Percentiles rank a stretch among this genome's conserved stretches.
Conservation (phyloP, 1,284 basidiomycete species). For the Ganoderma sp. region DNA sequence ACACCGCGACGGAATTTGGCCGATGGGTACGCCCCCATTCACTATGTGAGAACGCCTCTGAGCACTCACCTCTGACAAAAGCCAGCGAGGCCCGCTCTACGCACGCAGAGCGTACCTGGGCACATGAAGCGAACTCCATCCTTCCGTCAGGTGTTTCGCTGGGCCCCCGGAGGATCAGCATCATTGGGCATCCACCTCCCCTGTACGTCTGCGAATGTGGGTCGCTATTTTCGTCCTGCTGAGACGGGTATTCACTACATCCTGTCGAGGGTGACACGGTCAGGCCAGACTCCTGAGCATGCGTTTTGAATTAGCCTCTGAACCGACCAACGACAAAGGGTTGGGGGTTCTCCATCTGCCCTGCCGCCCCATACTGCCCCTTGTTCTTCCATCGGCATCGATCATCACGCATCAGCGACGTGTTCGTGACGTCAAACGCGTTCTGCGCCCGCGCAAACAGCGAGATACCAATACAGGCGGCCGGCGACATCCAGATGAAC, state of each 20-base stretch:
- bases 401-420: not conserved
- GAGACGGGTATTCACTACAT: not conserved
- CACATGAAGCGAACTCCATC: constrained; percentile 3
- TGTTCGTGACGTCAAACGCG: constrained; percentile 2
- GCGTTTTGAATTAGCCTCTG: constrained; percentile 1
- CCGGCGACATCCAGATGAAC: not conserved
- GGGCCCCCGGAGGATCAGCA: constrained; percentile 4
- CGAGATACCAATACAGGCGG: not conserved
- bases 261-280: not conserved
- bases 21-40: constrained; percentile 2
- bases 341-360: not conserved
- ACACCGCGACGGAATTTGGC: constrained; percentile 2
- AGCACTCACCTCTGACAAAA: not conserved
- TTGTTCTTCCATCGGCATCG: constrained; percentile 1
- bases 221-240: not conserved
- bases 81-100: constrained; percentile 6
- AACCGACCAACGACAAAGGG: not conserved
- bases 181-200: constrained; percentile 5
- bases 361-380: not conserved
- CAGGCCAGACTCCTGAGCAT: not conserved
- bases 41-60: constrained; percentile 5
- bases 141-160: not conserved
- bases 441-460: not conserved
- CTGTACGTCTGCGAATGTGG: not conserved
- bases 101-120: constrained; percentile 1